Base-by-base conservation (phyloP, 306 rosid species). In the Elaeagnus macrophylla region DNA sequence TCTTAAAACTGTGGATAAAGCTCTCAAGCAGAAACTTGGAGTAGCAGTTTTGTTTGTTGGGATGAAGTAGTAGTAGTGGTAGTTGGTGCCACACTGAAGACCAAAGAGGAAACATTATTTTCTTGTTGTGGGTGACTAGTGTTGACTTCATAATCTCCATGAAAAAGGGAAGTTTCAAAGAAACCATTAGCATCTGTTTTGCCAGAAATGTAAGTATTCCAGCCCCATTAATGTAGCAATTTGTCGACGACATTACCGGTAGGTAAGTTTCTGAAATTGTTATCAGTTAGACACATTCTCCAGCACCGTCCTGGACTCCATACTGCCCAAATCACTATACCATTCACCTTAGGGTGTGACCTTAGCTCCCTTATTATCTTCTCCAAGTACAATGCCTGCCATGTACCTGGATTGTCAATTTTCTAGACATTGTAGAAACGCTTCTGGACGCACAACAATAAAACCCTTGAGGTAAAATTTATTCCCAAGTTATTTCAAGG, bases 191-290 rank as follows among this genome's bases (percentile, higher is more conserved):
- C 35, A 14, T 73, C 69, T 37, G 79, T 39, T 10, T 45, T 66
- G 40, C 66, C 76, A 17, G 61, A 18, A 37, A 20, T 54, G 15
- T 57, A 7, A 10, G 7, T 10, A 19, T 6, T 39, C 12, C 13
- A 37, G 0, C 82, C 86, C 95, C 87, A 89, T 53, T 83, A 85
- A 20, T 5, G 14, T 25, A 85, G 25, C 7, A 89, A 25, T 70
- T 60, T 85, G 73, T 89, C 97, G 6, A 89, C 87, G 53, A 79
- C 83, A 37, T 77, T 19, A 12, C 97, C 95, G 0, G 82, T 77
- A 0, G 87, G 73, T 48, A 85, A 67, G 80, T 89, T 85, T 7
- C 15, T 65, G 74, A 85, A 85, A 49, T 79, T 79, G 53, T 55
- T 68, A 39, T 89, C 95, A 8, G 81, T 73, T 49, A 89, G 69